A percentile compares a stretch with the other conserved stretches of the same genome.
phyloP scores from a whole-genome alignment of 306 rosid genomes.

The Dalbergia oliveri region DNA sequence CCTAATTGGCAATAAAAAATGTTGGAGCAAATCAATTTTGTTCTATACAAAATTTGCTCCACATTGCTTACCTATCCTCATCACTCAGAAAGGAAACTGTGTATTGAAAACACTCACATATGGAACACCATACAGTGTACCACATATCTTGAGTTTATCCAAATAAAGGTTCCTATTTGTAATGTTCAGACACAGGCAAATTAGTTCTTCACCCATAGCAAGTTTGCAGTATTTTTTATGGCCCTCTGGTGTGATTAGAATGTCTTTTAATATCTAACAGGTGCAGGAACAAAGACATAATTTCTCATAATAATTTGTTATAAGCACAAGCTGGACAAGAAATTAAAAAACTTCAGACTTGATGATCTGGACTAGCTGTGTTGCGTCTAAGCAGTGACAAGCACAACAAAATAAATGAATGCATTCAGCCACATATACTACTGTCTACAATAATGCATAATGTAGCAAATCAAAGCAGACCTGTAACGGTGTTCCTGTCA shows the following conservation, averaged over 20 bases:
- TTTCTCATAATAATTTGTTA: neutral
- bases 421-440: constrained; percentile 7
- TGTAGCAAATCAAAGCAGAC: constrained; percentile 49
- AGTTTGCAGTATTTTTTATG: constrained; percentile 4
- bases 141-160: constrained; percentile 21
- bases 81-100: constrained; percentile 7
- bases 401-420: constrained; percentile 19
- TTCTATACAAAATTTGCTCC: neutral
- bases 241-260: neutral
- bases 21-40: no score
- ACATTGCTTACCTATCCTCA: neutral
- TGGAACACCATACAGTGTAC: neutral
- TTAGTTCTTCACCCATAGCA: constrained; percentile 15
- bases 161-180: neutral
- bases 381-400: neutral
- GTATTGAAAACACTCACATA: constrained; percentile 2
- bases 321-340: constrained; percentile 21
- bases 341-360: constrained; percentile 19
- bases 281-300: neutral
- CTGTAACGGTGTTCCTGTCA: constrained; percentile 99
- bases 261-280: constrained; percentile 12
- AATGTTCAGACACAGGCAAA: constrained; percentile 16
- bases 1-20: no score
- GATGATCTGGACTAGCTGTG: constrained; percentile 9
- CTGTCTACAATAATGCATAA: constrained; percentile 21